Evolutionary conservation across 306 rosid species (phyloP).

Genomic region (Gastrolobium bilobum): DNA sequence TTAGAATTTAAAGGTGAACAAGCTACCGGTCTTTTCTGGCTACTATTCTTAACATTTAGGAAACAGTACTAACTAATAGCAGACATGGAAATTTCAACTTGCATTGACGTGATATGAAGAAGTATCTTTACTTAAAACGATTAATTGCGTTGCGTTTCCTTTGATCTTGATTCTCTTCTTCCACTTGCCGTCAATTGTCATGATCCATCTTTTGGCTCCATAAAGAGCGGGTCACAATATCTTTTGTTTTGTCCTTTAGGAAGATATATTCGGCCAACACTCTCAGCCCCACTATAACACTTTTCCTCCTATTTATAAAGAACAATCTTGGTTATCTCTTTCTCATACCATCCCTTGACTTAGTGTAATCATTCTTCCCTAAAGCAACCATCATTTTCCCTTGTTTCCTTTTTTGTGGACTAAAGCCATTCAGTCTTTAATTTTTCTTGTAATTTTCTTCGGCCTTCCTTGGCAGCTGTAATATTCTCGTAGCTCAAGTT

Average conservation of each 20-base stretch:
- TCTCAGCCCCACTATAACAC: conserved; percentile 52
- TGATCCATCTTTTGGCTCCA: conserved; percentile 48
- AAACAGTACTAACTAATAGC: not conserved
- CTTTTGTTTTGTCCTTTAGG: conserved; percentile 52
- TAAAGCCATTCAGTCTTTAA: not conserved
- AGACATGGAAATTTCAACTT: conserved; percentile 42
- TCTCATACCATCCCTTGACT: conserved; percentile 54
- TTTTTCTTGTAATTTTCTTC: not conserved
- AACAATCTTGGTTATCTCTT: conserved; percentile 48
- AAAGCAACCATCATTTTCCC: conserved; percentile 36
- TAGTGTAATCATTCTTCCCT: conserved; percentile 37
- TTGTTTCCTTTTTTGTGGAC: conserved; percentile 20
- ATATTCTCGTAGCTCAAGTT: not conserved
- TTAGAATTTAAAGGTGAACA: not conserved
- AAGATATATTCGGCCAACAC: conserved; percentile 69
- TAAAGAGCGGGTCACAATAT: conserved; percentile 53
- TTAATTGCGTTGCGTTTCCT: conserved; percentile 11
- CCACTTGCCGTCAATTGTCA: conserved; percentile 54
- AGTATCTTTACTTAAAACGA: conserved; percentile 55
- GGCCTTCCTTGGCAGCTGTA: not conserved
- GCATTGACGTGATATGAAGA: conserved; percentile 42
- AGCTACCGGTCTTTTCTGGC: not conserved
- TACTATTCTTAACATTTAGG: not conserved
- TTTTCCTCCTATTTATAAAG: conserved; percentile 66
- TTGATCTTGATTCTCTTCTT: conserved; percentile 61